Evolutionary conservation across 768 basidiomycete genomes (phyloP).

Genomic region (Phylloporus arenicola): DNA sequence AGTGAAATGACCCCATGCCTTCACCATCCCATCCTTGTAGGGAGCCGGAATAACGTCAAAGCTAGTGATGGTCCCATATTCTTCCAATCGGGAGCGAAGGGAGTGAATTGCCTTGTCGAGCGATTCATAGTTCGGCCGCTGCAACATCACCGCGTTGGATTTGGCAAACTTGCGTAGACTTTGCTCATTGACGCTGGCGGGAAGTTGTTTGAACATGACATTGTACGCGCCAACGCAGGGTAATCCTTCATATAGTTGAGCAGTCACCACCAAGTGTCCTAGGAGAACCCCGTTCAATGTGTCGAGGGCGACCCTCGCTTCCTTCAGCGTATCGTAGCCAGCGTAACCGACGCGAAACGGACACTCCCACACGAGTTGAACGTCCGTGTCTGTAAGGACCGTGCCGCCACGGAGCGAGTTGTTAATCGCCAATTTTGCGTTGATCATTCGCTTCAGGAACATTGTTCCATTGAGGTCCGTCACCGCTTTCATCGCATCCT

Average conservation of each 20-base stretch:
- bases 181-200: slow-evolving; percentile 37
- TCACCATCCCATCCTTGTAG: slow-evolving; percentile 43
- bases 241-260: slow-evolving; percentile 48
- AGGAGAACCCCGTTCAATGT: slow-evolving; percentile 34
- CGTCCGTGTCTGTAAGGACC: slow-evolving; percentile 46
- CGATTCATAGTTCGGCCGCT: slow-evolving; percentile 41
- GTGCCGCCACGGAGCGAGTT: slow-evolving; percentile 33
- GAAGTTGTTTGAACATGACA: slow-evolving; percentile 54
- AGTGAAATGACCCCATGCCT: slow-evolving; percentile 53
- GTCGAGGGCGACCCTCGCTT: slow-evolving; percentile 49
- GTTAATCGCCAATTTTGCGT: slow-evolving; percentile 42
- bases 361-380: slow-evolving; percentile 56
- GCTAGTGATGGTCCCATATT: slow-evolving; percentile 33
- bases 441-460: slow-evolving; percentile 36
- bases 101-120: slow-evolving; percentile 32
- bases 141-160: slow-evolving; percentile 48
- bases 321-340: slow-evolving; percentile 49
- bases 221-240: slow-evolving; percentile 56
- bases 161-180: slow-evolving; percentile 43
- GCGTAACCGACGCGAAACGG: slow-evolving; percentile 54
- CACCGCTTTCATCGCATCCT: slow-evolving; percentile 51
- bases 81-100: slow-evolving; percentile 35
- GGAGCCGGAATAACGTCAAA: slow-evolving; percentile 50
- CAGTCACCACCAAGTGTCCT: slow-evolving; percentile 40
- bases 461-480: slow-evolving; percentile 43